These are phyloP conservation scores for Fusarium lyarnte DNA, from an alignment of 2,329 filamentous ascomycete genomes.

Conservation along the genomic window DNA sequence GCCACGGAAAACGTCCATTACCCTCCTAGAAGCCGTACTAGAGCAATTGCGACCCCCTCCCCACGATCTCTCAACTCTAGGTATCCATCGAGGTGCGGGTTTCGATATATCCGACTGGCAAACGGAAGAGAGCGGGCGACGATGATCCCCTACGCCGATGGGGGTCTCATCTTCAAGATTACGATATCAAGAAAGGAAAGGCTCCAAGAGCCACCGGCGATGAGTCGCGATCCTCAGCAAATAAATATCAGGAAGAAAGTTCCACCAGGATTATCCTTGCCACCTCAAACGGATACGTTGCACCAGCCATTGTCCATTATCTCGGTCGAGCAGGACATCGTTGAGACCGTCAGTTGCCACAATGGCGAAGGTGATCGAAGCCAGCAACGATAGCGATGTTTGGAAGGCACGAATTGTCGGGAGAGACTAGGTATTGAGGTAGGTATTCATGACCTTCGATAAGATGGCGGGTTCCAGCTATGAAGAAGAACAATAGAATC, in stretches of 20 bases:
- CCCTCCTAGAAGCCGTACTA: not conserved
- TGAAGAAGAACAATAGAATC: not conserved
- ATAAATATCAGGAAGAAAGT: not conserved
- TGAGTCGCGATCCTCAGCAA: not conserved
- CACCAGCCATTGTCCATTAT: not conserved
- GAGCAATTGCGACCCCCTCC: not conserved
- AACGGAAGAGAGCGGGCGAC: not conserved
- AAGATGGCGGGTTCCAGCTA: no score
- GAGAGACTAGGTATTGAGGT: no score
- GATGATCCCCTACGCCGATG: rapidly evolving
- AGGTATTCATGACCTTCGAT: not conserved
- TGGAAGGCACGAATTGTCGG: not conserved
- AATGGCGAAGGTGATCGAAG: not conserved
- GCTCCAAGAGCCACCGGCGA: not conserved
- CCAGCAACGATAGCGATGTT: not conserved
- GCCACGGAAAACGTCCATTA: not conserved
- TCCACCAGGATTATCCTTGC: not conserved
- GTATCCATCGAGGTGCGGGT: not conserved
- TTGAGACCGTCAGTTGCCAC: no score
- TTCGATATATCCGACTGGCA: not conserved
- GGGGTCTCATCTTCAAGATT: not conserved
- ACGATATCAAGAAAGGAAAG: not conserved
- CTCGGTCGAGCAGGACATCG: not conserved
- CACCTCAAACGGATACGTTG: not conserved
- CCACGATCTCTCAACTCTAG: not conserved